Evolutionary conservation across 2,329 filamentous ascomycete species (phyloP).

Genomic region (Penicillium brasilianum): DNA sequence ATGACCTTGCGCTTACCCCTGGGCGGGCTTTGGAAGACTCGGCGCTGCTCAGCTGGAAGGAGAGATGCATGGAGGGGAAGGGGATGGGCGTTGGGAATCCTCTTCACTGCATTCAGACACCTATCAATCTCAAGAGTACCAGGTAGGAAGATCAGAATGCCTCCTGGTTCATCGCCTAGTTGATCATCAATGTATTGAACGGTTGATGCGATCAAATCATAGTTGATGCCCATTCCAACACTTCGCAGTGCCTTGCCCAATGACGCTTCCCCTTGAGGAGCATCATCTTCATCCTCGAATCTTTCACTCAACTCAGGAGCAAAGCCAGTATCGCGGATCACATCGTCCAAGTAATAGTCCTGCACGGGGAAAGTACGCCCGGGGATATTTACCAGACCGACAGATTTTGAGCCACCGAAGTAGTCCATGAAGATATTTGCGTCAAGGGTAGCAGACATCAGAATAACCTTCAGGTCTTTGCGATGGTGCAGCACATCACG

Average conservation of each 20-base stretch:
- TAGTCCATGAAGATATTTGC: slow-evolving; percentile 83
- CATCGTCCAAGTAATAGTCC: slow-evolving; percentile 88
- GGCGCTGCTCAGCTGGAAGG: slow-evolving; percentile 83
- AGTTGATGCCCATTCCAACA: slow-evolving; percentile 86
- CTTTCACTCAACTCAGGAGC: slow-evolving; percentile 47
- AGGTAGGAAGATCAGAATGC: slow-evolving; percentile 93
- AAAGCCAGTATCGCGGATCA: slow-evolving; percentile 80
- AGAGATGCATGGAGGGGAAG: slow-evolving; percentile 91
- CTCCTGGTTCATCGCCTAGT: slow-evolving; percentile 74
- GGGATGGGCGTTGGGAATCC: slow-evolving; percentile 71
- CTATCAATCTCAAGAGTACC: slow-evolving; percentile 90
- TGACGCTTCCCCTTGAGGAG: slow-evolving; percentile 53
- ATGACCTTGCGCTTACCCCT: slow-evolving; percentile 87
- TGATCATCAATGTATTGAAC: slow-evolving; percentile 81
- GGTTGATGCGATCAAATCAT: slow-evolving; percentile 79
- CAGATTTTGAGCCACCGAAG: slow-evolving; percentile 72
- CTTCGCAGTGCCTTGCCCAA: slow-evolving; percentile 73
- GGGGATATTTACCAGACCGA: slow-evolving; percentile 83
- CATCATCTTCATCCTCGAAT: slow-evolving; percentile 46
- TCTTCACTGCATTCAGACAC: slow-evolving; percentile 70
- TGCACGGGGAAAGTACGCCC: slow-evolving; percentile 89
- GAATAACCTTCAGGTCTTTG: slow-evolving; percentile 81
- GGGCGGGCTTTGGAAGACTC: slow-evolving; percentile 79
- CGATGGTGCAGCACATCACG: slow-evolving; percentile 77
- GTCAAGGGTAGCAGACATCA: slow-evolving; percentile 97